These are phyloP conservation scores for Aspergillus phoenicis DNA, from an alignment of 2,329 filamentous ascomycete genomes.

Conservation along the genomic window DNA sequence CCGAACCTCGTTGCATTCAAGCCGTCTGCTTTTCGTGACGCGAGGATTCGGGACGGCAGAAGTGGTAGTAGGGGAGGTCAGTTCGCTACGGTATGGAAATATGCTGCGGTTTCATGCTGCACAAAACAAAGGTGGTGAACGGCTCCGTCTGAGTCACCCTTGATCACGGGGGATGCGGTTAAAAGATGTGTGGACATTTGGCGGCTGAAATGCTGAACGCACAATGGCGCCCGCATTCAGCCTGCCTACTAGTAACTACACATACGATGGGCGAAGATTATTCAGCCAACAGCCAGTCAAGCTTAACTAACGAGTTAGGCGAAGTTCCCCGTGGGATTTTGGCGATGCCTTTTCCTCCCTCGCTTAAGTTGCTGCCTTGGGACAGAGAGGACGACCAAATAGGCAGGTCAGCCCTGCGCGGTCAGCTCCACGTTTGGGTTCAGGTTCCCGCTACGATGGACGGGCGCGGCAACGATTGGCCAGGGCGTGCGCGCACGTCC, in stretches of 20 bases:
- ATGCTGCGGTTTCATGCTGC: neutral
- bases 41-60: neutral
- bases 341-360: neutral
- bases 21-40: neutral
- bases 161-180: conserved; percentile 4
- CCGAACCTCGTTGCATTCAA: neutral
- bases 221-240: conserved; percentile 14
- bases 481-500: neutral
- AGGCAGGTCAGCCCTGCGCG: conserved; percentile 11
- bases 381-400: neutral
- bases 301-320: conserved; percentile 1
- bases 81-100: neutral
- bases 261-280: too few species aligned
- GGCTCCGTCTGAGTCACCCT: neutral
- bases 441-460: neutral
- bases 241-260: neutral
- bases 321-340: conserved; percentile 13
- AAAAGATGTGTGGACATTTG: neutral
- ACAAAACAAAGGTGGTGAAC: neutral
- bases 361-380: conserved; percentile 11
- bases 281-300: neutral
- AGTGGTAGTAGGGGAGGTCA: neutral
- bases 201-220: conserved; percentile 10
- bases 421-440: conserved; percentile 7
- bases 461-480: neutral